Base-by-base conservation (phyloP, 2,329 filamentous ascomycete genomes). In the Pseudogymnoascus sp. region DNA sequence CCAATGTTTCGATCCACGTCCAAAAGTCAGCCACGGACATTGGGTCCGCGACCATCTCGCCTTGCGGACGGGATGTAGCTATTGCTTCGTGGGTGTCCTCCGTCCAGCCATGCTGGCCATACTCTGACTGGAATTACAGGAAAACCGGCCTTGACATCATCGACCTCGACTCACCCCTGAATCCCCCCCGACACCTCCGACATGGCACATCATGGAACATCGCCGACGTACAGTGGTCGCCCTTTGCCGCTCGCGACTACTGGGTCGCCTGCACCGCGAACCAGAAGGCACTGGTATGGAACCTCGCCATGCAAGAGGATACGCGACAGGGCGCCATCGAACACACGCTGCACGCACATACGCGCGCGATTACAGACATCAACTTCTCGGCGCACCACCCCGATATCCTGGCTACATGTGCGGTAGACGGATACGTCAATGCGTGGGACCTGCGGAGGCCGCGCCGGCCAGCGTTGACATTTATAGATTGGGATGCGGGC, bases 211-310 rank as follows among this genome's bases (percentile, higher is more conserved):
- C 91, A n/a, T 97, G 92, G 91, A 86, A 96, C 60, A 92, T 96
- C 4, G 92, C 93, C 10, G 93, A 97, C 74, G 92, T 96, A 31
- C 93, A 97, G 75, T 97, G 93, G 93, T 96, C 91, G 10, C 93
- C 93, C 0, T 96, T 97, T 73, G 90, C 92, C 11, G 85, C 84
- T 19, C 85, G 92, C 58, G 90, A 96, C 73, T 92, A 92, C 70
- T 97, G 93, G 92, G 89, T 97, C 16, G 90, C 91, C 37, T 96
- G 91, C 64, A 96, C 92, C 0, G 93, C 92, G 16, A 97, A 97
- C 73, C 92, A 97, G 73, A 91, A 94, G 68, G 94, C 92, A 19
- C 80, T 97, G 60, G 90, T 97, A 19, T 97, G 92, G 92, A 97
- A 97, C 73, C 79, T 97, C 64, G 91, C 89, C 67, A 82, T 91